Percentiles rank a stretch among this genome's conserved stretches.
Conservation (phyloP, 2,329 filamentous ascomycete genomes). For the Pseudogymnoascus sp. region DNA sequence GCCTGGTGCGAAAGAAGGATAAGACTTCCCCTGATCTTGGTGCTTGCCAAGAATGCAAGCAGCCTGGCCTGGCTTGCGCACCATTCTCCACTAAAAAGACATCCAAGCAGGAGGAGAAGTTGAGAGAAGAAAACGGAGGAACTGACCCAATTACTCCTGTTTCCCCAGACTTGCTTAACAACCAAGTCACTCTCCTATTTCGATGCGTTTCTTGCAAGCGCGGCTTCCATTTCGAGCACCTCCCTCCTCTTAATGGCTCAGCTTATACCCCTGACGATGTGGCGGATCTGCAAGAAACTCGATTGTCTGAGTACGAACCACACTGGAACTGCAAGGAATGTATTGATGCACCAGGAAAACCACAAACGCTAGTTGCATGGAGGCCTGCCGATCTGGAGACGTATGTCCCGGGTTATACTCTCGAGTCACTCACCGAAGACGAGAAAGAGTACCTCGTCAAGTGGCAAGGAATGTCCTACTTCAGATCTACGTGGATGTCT, state of each 20-base stretch:
- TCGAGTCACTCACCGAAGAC: slow-evolving; percentile 56
- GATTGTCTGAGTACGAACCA: slow-evolving; percentile 62
- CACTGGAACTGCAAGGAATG: slow-evolving; percentile 80
- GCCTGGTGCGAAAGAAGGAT: slow-evolving; percentile 59
- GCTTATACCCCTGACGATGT: slow-evolving; percentile 33
- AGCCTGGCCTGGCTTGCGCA: slow-evolving; percentile 57
- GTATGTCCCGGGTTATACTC: slow-evolving; percentile 44
- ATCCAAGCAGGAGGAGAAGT: slow-evolving; percentile 71
- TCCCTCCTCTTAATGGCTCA: slow-evolving; percentile 41
- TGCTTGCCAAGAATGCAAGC: slow-evolving; percentile 61
- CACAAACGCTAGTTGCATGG: slow-evolving; percentile 81
- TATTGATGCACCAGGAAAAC: slow-evolving; percentile 51
- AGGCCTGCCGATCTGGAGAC: slow-evolving; percentile 54
- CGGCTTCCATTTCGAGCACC: slow-evolving; percentile 75
- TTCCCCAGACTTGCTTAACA: slow-evolving; percentile 58
- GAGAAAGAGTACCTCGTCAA: slow-evolving; percentile 90
- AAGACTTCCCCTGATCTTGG: slow-evolving; percentile 58
- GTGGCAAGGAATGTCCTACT: slow-evolving; percentile 75
- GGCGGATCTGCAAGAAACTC: slow-evolving; percentile 46
- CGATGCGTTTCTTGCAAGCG: slow-evolving; percentile 70
- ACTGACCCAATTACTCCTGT: slow-evolving; percentile 66
- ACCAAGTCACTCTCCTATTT: slow-evolving; percentile 67
- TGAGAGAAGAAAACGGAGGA: slow-evolving; percentile 69
- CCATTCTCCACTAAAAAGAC: slow-evolving; percentile 68
- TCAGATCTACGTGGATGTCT: slow-evolving; percentile 75